Evolutionary conservation across 202 grass and related monocot genomes (phyloP).

Genomic region (Alloteropsis angusta): DNA sequence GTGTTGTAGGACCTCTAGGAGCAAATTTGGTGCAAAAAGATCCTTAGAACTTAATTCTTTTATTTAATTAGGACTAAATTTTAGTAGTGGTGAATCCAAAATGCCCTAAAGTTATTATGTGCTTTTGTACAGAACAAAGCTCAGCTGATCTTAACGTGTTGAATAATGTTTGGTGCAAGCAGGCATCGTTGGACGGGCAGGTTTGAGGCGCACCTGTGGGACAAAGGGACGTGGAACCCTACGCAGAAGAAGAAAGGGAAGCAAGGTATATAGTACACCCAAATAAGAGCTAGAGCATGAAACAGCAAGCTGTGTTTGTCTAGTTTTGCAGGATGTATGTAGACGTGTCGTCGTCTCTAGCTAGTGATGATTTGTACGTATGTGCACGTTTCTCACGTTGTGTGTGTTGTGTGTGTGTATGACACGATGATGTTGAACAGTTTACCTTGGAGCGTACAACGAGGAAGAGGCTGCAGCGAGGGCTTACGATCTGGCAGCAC

Average conservation of each 20-base stretch:
- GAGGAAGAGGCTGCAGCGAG: conserved; percentile 64
- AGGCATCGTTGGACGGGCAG: conserved; percentile 69
- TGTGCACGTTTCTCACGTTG: not conserved
- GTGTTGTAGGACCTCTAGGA: too few species aligned
- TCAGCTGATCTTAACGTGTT: not conserved
- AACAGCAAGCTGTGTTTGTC: not conserved
- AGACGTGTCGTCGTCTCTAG: too few species aligned
- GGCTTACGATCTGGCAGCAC: conserved; percentile 57
- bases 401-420: not conserved
- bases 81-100: too few species aligned
- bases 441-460: conserved; percentile 56
- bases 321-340: not conserved
- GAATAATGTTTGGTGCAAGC: not conserved
- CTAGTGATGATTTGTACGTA: not conserved
- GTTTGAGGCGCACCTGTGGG: conserved; percentile 68
- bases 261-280: conserved; percentile 37
- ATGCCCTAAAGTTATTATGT: too few species aligned
- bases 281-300: not conserved
- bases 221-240: conserved; percentile 62
- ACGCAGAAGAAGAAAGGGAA: conserved; percentile 71
- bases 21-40: too few species aligned
- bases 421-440: not conserved
- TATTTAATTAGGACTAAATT: too few species aligned
- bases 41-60: too few species aligned
- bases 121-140: too few species aligned